Evolutionary conservation across 2,329 filamentous ascomycete genomes (phyloP).

Genomic region (Phoma sp.): DNA sequence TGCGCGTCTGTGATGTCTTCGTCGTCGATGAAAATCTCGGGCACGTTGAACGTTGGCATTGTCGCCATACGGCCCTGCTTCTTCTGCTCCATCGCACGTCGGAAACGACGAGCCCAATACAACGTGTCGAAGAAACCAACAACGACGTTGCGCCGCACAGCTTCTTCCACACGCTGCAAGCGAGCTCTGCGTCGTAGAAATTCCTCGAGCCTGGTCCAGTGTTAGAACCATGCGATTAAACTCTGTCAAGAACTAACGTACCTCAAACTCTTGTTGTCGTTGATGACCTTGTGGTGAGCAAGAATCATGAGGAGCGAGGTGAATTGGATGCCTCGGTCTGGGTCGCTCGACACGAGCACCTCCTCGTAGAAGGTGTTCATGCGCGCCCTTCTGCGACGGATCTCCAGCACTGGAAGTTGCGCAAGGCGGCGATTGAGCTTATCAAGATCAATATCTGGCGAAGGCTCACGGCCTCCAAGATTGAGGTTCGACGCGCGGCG

Average conservation of each 20-base stretch:
- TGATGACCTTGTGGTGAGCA: conserved; percentile 98
- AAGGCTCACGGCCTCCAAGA: conserved; percentile 49
- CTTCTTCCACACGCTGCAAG: conserved; percentile 92
- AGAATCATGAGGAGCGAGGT: conserved; percentile 92
- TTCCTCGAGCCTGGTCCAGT: conserved; percentile 76
- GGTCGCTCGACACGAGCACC: conserved; percentile 90
- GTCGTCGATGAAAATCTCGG: conserved; percentile 89
- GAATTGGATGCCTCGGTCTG: conserved; percentile 88
- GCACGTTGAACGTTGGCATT: conserved; percentile 80
- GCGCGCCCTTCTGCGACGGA: conserved; percentile 75
- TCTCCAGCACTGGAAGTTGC: conserved; percentile 74
- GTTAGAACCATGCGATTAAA: not conserved
- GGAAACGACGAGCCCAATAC: conserved; percentile 86
- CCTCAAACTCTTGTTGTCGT: conserved; percentile 92
- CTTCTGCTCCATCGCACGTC: conserved; percentile 74
- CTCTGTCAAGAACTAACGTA: conserved; percentile 45
- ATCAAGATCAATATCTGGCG: conserved; percentile 69
- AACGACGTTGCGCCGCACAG: conserved; percentile 87
- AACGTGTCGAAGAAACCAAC: conserved; percentile 95
- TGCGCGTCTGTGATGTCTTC: conserved; percentile 61
- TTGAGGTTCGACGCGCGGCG: conserved; percentile 58
- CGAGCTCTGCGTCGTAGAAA: conserved; percentile 89
- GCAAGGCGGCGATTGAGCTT: conserved; percentile 76
- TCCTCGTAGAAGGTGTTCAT: conserved; percentile 98
- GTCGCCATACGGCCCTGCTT: conserved; percentile 74